Base-by-base conservation (phyloP, 805 yeast species). In the Candida koratica region DNA sequence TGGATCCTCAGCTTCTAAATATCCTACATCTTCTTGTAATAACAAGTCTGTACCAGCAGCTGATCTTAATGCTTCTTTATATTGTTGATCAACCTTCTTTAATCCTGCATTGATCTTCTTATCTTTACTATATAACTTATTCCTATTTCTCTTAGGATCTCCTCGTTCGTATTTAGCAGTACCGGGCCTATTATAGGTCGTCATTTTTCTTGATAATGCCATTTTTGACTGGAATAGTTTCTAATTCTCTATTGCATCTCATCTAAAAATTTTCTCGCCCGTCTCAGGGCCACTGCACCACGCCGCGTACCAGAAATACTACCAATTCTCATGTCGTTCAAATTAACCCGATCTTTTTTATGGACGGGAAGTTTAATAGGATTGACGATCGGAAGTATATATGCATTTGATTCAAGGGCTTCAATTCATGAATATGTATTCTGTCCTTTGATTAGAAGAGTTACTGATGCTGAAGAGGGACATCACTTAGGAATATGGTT, bases 11-110 rank as follows among this genome's bases (percentile, higher is more conserved):
- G 96, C 87, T 58, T 93, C 98, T 43, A 93, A 58, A 51, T 70
- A 83, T 30, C 99, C 99, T 4, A 71, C 75, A 18, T 83, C 81
- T 63, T 93, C 97, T 42, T 84, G 85, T 22, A 87, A 64, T 44
- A 93, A 69, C 51, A 87, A 72, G 49, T 93, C 97, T 0, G 97
- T 84, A 4, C 82, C 79, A 8, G 89, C 87, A 2, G 96, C 96
- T 7, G 87, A 73, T 45, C 72, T 68, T n/a, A 84, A 75, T 1
- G 96, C 94, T 41, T 81, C 83, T 44, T 77, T 73, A 58, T 83
- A 84, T 48, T 81, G 81, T 26, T 71, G 69, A 54, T 90, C 95
- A 24, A 79, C 61, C 47, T 78, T 70, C 46, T 77, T 77, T 51
- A 90, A 55, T 15, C 79, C 79, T 15, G 84, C 78, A 51, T 75